Evolutionary conservation across 192 early-diverging fungal genomes (phyloP).

Genomic region (Spizellomyces punctatus): DNA sequence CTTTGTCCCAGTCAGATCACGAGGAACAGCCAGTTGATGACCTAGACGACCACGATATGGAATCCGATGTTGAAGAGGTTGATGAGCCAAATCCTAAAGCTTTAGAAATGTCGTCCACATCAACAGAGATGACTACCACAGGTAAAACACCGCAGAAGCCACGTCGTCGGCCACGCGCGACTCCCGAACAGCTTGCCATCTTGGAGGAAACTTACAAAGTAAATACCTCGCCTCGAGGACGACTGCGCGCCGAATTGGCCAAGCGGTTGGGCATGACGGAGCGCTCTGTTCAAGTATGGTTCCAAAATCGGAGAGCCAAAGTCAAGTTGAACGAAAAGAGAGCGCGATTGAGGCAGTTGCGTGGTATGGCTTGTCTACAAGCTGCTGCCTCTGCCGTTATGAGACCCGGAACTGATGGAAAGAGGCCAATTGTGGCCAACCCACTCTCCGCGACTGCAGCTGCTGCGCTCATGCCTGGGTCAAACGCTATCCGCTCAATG

Average conservation of each 20-base stretch:
- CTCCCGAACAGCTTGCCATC: conserved; percentile 78
- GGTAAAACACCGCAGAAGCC: not conserved
- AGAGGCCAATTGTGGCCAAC: not conserved
- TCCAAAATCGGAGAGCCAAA: conserved; percentile 87
- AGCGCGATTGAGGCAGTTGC: not conserved
- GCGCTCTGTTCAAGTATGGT: conserved; percentile 92
- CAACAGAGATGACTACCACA: not conserved
- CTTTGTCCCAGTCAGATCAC: too few species aligned
- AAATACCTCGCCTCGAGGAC: not conserved
- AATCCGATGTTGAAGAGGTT: too few species aligned
- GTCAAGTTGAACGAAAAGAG: not conserved
- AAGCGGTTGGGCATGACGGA: conserved; percentile 84
- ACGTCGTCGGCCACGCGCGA: conserved; percentile 55
- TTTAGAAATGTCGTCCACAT: not conserved
- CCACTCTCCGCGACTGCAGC: not conserved
- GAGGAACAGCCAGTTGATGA: too few species aligned
- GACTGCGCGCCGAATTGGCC: conserved; percentile 72
- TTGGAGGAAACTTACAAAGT: conserved; percentile 70
- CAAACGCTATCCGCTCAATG: conserved; percentile 2
- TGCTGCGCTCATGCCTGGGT: not conserved
- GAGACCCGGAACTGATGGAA: not conserved
- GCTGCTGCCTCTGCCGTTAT: not conserved
- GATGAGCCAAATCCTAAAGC: too few species aligned
- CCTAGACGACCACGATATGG: too few species aligned
- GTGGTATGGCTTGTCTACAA: not conserved